Percentiles rank a stretch among this genome's conserved stretches.
Evolutionary conservation across 345 rosid genomes (phyloP).

Genomic region (Excoecaria agallocha): DNA sequence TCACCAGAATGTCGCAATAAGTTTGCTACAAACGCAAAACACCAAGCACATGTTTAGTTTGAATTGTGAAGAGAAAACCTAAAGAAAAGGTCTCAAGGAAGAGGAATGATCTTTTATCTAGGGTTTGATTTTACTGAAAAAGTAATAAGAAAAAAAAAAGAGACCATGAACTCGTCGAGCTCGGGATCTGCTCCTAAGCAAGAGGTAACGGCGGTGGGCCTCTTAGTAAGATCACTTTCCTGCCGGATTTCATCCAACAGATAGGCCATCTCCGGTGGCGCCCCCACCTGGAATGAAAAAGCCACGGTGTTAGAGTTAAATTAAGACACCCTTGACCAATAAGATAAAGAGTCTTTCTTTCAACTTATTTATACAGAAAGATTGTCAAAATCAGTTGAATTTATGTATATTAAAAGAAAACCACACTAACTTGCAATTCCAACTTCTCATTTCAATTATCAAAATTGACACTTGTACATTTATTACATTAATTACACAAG

Average conservation of each 20-base stretch:
- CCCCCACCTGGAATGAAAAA: constrained; percentile 45
- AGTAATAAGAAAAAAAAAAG: background rate
- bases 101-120: constrained; percentile 1
- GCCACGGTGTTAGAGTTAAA: background rate
- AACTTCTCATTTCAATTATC: background rate
- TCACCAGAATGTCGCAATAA: constrained; percentile 42
- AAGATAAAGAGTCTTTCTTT: background rate
- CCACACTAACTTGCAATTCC: background rate
- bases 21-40: constrained; percentile 33
- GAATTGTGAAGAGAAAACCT: too few relatives aligned
- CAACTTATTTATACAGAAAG: background rate
- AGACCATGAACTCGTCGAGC: constrained; percentile 69
- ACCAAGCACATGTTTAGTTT: background rate
- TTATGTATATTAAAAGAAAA: background rate
- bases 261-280: constrained; percentile 45
- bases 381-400: background rate
- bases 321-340: background rate
- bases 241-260: constrained; percentile 42
- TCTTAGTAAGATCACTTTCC: constrained; percentile 25
- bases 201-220: constrained; percentile 17
- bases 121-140: constrained; percentile 18
- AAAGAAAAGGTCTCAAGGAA: background rate
- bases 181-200: constrained; percentile 49
- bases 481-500: too few relatives aligned
- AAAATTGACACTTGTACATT: background rate